phyloP scores from a whole-genome alignment of 1,284 basidiomycete species.

The Boletus albobrunnescens region DNA sequence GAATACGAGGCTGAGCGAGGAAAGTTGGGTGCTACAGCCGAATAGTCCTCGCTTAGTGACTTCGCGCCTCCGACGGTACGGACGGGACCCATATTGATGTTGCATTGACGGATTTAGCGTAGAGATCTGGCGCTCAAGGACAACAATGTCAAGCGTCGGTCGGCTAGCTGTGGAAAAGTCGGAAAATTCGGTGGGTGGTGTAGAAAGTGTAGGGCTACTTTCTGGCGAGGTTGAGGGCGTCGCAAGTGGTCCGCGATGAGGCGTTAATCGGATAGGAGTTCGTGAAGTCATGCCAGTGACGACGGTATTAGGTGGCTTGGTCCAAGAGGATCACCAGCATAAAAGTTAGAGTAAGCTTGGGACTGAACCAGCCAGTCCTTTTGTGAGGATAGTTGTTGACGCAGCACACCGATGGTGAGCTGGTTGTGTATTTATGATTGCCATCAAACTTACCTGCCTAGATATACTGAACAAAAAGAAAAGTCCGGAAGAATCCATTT shows the following conservation, averaged over 20 bases:
- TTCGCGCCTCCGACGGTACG: neutral
- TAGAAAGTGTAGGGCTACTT: conserved; percentile 21
- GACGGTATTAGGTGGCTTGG: conserved; percentile 17
- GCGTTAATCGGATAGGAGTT: conserved; percentile 27
- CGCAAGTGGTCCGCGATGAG: conserved; percentile 32
- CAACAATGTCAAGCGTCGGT: conserved; percentile 14
- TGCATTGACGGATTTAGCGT: neutral
- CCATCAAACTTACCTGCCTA: conserved; percentile 1
- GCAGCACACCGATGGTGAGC: neutral
- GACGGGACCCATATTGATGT: neutral
- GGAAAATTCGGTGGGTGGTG: conserved; percentile 15
- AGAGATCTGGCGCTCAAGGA: conserved; percentile 14
- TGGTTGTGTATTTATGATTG: conserved; percentile 24
- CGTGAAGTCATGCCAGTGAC: conserved; percentile 27
- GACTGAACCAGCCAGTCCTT: conserved; percentile 33
- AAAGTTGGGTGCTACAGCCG: neutral
- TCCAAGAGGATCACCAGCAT: conserved; percentile 15
- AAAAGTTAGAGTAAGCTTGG: conserved; percentile 16
- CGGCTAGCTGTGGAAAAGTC: conserved; percentile 1
- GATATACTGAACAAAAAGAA: conserved; percentile 26
- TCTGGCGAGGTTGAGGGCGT: conserved; percentile 23
- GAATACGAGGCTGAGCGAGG: conserved; percentile 1
- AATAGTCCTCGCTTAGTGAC: neutral
- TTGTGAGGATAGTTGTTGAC: conserved; percentile 13
- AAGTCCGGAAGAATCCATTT: conserved; percentile 5